These are phyloP conservation scores for Biscutella auriculata DNA, from an alignment of 441 rosid genomes.

Conservation along the genomic window DNA sequence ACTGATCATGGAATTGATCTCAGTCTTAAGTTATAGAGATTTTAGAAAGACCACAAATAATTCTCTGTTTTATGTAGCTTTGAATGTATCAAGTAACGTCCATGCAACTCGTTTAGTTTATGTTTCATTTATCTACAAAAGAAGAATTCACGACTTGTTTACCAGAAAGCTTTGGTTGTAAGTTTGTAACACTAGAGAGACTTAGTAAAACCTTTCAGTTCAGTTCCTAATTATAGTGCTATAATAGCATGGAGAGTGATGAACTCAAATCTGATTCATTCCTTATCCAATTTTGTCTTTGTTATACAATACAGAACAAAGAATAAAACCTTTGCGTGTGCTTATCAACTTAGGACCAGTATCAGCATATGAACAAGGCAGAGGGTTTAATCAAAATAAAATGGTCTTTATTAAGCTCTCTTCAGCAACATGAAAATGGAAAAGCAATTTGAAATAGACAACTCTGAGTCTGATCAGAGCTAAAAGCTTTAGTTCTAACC, in stretches of 20 bases:
- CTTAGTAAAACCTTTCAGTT: background rate
- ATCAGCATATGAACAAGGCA: too few relatives aligned
- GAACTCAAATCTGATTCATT: too few relatives aligned
- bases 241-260: background rate
- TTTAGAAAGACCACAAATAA: background rate
- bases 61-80: background rate
- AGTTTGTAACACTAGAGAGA: background rate
- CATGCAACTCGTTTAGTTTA: background rate
- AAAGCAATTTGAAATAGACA: background rate
- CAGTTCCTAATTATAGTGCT: background rate
- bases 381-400: background rate
- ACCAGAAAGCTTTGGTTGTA: background rate
- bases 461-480: background rate
- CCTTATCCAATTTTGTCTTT: too few relatives aligned
- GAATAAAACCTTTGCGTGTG: too few relatives aligned
- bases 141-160: background rate
- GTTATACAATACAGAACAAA: too few relatives aligned
- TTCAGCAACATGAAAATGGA: background rate
- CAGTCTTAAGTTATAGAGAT: slow-evolving; percentile 16
- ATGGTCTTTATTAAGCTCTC: slow-evolving; percentile 4
- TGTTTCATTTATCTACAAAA: background rate
- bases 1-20: slow-evolving; percentile 16
- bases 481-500: background rate
- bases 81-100: background rate
- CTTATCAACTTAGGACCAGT: too few relatives aligned